Evolutionary conservation across 169 alveolate species (phyloP).

Genomic region (Neospora caninum): DNA sequence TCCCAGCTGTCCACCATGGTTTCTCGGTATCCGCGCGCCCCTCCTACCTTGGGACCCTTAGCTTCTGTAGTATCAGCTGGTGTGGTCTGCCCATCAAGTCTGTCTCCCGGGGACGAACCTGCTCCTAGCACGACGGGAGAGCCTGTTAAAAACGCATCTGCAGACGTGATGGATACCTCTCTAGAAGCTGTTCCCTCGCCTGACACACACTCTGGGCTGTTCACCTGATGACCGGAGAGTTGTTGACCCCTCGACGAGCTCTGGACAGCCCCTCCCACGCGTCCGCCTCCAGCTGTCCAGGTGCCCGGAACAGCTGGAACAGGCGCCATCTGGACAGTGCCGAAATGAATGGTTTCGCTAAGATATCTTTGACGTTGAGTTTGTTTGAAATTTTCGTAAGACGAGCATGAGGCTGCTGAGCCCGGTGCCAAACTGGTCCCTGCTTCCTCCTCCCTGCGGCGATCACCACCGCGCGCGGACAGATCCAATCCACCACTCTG

Average conservation of each 20-base stretch:
- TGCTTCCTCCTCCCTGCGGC: not conserved
- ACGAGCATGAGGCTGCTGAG: not conserved
- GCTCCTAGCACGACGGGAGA: not conserved
- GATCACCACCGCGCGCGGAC: not conserved
- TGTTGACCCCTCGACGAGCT: not conserved
- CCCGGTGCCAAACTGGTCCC: not conserved
- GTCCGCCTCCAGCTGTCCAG: constrained; percentile 30
- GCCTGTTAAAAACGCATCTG: not conserved
- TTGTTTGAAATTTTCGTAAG: not conserved
- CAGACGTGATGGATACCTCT: not conserved
- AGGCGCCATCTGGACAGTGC: constrained; percentile 12
- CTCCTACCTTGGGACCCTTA: not conserved
- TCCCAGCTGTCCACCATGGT: not conserved
- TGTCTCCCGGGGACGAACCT: not conserved
- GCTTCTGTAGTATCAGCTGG: not conserved
- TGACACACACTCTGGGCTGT: not conserved
- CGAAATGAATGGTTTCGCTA: constrained; percentile 19
- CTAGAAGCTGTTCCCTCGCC: not conserved
- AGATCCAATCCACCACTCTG: not conserved
- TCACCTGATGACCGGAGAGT: not conserved
- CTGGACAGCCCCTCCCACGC: not conserved
- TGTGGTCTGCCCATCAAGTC: not conserved
- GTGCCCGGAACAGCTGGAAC: not conserved
- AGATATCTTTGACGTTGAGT: not conserved
- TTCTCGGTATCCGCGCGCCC: not conserved